A percentile compares a stretch with the other conserved stretches of the same genome.
Evolutionary conservation across 2,329 filamentous ascomycete genomes (phyloP).

Genomic region (Alternaria rosae): DNA sequence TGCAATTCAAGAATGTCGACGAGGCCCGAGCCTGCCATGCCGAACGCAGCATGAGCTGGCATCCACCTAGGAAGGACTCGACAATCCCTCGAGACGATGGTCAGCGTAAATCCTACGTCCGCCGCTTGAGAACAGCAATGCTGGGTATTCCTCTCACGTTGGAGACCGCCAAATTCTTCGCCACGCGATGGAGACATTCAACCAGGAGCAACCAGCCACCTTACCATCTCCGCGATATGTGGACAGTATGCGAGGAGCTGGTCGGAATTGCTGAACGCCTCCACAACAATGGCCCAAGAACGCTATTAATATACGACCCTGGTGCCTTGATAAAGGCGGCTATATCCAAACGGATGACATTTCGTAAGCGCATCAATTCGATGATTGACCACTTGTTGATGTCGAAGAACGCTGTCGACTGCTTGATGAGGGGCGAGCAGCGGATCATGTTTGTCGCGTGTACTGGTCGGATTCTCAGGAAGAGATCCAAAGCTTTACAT

Average conservation of each 20-base stretch:
- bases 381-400: neutral
- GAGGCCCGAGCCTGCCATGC: too few relatives aligned
- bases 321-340: neutral
- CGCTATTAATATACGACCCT: neutral
- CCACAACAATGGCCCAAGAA: neutral
- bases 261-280: neutral
- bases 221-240: too few relatives aligned
- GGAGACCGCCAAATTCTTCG: neutral
- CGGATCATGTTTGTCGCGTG: neutral
- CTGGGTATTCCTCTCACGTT: neutral
- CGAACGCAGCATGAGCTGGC: too few relatives aligned
- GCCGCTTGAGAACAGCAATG: too few relatives aligned
- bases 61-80: too few relatives aligned
- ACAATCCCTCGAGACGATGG: too few relatives aligned
- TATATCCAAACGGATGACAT: neutral
- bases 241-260: neutral
- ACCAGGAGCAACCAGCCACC: too few relatives aligned
- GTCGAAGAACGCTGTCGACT: neutral
- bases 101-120: too few relatives aligned
- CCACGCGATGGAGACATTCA: neutral
- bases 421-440: neutral
- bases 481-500: too few relatives aligned
- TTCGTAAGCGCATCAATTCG: neutral
- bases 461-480: too few relatives aligned
- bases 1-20: too few relatives aligned